phyloP scores from a whole-genome alignment of 495 filamentous ascomycete species.

The Xylaria grammica region DNA sequence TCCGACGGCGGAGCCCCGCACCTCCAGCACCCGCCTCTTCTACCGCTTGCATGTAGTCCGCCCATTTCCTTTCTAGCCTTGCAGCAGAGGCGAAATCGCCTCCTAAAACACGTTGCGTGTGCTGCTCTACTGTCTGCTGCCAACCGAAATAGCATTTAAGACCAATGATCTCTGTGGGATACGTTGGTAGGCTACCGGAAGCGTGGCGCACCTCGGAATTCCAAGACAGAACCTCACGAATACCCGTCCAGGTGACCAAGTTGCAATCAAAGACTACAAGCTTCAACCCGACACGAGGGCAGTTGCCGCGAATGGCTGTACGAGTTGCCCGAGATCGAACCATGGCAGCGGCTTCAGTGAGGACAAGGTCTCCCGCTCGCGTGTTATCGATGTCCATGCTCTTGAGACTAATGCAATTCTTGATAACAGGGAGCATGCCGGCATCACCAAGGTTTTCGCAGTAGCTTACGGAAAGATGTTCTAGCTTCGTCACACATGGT shows the following conservation, averaged over 20 bases:
- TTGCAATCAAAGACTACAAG: constrained; percentile 91
- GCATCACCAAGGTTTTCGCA: constrained; percentile 84
- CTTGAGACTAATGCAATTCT: constrained; percentile 68
- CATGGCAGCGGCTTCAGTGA: constrained; percentile 82
- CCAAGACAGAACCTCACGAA: constrained; percentile 81
- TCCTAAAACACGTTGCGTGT: constrained; percentile 79
- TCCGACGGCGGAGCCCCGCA: constrained; percentile 64
- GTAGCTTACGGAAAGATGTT: constrained; percentile 86
- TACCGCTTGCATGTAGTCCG: constrained; percentile 87
- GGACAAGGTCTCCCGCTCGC: constrained; percentile 81
- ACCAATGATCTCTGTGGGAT: constrained; percentile 75
- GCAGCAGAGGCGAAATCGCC: constrained; percentile 74
- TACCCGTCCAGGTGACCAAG: constrained; percentile 89
- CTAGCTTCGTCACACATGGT: constrained; percentile 70
- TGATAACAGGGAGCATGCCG: constrained; percentile 84
- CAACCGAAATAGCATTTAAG: constrained; percentile 95
- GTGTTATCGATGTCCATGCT: constrained; percentile 94
- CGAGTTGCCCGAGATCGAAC: constrained; percentile 69
- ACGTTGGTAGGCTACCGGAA: constrained; percentile 48
- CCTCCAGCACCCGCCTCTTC: constrained; percentile 78
- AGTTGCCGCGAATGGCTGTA: constrained; percentile 37
- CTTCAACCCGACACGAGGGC: constrained; percentile 66
- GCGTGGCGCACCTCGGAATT: constrained; percentile 70
- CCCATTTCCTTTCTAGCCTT: constrained; percentile 87
- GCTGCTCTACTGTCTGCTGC: constrained; percentile 93